Evolutionary conservation across 2,329 filamentous ascomycete genomes (phyloP).

Genomic region (Myotisia sp.): DNA sequence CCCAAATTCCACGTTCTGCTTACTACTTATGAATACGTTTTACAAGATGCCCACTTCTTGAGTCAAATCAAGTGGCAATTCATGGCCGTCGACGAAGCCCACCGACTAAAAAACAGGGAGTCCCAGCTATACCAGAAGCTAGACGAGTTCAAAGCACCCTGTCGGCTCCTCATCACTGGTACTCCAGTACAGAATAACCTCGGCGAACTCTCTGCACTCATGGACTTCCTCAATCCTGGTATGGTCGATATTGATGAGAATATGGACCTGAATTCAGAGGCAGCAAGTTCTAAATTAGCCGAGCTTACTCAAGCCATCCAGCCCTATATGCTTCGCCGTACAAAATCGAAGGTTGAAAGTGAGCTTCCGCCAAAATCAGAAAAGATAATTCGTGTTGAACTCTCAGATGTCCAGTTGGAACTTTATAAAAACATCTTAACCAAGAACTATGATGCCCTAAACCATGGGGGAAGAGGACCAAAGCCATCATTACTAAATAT

Average conservation of each 20-base stretch:
- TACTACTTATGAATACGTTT: slow-evolving; percentile 93
- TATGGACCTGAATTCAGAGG: slow-evolving; percentile 65
- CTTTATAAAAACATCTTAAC: slow-evolving; percentile 99
- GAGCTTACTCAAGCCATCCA: slow-evolving; percentile 76
- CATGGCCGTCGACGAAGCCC: slow-evolving; percentile 88
- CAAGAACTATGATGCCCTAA: slow-evolving; percentile 86
- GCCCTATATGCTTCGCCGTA: slow-evolving; percentile 86
- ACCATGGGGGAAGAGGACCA: slow-evolving; percentile 75
- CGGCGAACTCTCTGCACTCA: slow-evolving; percentile 75
- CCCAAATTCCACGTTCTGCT: slow-evolving; percentile 96
- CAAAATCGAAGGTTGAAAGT: slow-evolving; percentile 93
- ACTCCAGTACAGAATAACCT: slow-evolving; percentile 97
- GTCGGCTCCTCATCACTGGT: slow-evolving; percentile 84
- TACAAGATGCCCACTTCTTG: slow-evolving; percentile 70
- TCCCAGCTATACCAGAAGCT: slow-evolving; percentile 83
- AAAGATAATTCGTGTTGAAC: slow-evolving; percentile 94
- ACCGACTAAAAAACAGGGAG: slow-evolving; percentile 90
- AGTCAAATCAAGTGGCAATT: slow-evolving; percentile 95
- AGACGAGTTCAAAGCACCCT: slow-evolving; percentile 71
- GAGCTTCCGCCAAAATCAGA: slow-evolving; percentile 94
- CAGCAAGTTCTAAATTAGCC: slow-evolving; percentile 74
- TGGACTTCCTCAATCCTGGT: slow-evolving; percentile 96
- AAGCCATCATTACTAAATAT: slow-evolving; percentile 95
- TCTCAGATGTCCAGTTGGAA: slow-evolving; percentile 90
- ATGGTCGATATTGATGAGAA: slow-evolving; percentile 83